A percentile compares a stretch with the other conserved stretches of the same genome.
Conservation (phyloP, 305 asterid species). For the Fraxinus dipetala region DNA sequence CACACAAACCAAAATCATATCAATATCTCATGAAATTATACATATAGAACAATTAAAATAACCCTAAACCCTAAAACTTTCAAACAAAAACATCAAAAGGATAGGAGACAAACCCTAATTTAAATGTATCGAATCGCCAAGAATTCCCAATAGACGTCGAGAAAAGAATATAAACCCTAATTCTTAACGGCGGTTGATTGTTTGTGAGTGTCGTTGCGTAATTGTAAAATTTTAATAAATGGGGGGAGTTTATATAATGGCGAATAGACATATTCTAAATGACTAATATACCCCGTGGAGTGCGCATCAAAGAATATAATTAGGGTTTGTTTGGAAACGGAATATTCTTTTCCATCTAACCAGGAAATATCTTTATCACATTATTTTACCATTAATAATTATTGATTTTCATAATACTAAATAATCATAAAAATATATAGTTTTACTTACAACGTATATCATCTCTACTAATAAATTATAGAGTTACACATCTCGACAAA, state of each 20-base stretch:
- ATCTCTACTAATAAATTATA: too few relatives aligned
- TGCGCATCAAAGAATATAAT: neutral
- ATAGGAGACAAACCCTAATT: neutral
- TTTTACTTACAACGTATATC: too few relatives aligned
- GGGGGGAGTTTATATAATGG: neutral
- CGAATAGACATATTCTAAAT: neutral
- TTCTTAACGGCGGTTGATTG: neutral
- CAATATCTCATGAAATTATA: neutral
- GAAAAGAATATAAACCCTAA: neutral
- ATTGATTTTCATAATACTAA: neutral
- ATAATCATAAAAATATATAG: neutral
- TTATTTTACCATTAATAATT: too few relatives aligned
- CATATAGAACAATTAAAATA: neutral
- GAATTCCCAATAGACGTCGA: neutral
- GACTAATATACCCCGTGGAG: neutral
- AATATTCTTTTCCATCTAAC: neutral
- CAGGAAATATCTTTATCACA: too few relatives aligned
- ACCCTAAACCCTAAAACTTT: neutral
- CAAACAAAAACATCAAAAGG: neutral
- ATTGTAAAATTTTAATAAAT: neutral
- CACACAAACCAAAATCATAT: neutral
- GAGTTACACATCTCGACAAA: too few relatives aligned
- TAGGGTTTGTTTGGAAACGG: neutral
- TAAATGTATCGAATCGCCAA: neutral
- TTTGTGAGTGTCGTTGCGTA: neutral